These are phyloP conservation scores for Phytophthora sojae DNA, from an alignment of 352 stramenopile genomes.

Conservation along the genomic window DNA sequence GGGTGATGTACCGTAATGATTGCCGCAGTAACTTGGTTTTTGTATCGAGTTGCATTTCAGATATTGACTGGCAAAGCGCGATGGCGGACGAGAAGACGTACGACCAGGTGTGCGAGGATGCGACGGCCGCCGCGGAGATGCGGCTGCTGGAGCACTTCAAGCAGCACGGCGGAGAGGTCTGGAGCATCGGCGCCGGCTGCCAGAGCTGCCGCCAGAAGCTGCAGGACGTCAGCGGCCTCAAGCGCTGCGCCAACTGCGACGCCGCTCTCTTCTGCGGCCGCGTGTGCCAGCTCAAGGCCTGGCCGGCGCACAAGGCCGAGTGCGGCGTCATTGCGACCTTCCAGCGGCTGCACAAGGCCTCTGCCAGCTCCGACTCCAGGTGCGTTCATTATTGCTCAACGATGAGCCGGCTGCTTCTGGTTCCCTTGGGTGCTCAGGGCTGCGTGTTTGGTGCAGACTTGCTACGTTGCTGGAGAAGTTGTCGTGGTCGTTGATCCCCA, in stretches of 20 bases:
- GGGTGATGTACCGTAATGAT: conserved; percentile 29
- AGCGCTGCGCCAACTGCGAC: conserved; percentile 72
- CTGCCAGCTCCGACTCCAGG: conserved; percentile 18
- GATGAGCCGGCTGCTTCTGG: neutral
- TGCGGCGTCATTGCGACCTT: conserved; percentile 69
- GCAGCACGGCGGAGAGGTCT: conserved; percentile 76
- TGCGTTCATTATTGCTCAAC: neutral
- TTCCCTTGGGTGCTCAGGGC: neutral
- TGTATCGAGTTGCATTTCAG: conserved; percentile 2
- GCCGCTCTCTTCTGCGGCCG: conserved; percentile 69
- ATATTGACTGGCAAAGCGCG: conserved; percentile 12
- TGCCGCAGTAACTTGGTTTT: conserved; percentile 31
- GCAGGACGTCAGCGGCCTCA: conserved; percentile 54
- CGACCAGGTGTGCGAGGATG: conserved; percentile 70
- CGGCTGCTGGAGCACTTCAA: conserved; percentile 82
- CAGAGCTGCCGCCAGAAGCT: conserved; percentile 60
- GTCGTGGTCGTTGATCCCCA: conserved; percentile 42
- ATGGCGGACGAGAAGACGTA: conserved; percentile 57
- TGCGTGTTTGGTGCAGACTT: conserved; percentile 39
- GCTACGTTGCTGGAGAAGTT: conserved; percentile 46
- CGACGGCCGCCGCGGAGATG: conserved; percentile 65
- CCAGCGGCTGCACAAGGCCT: conserved; percentile 33
- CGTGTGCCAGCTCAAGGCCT: conserved; percentile 68
- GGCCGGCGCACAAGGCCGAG: conserved; percentile 67
- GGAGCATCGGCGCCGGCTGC: conserved; percentile 68